Evolutionary conservation across 78 protist genomes (phyloP).

Genomic region (Dictyostelium purpureum): DNA sequence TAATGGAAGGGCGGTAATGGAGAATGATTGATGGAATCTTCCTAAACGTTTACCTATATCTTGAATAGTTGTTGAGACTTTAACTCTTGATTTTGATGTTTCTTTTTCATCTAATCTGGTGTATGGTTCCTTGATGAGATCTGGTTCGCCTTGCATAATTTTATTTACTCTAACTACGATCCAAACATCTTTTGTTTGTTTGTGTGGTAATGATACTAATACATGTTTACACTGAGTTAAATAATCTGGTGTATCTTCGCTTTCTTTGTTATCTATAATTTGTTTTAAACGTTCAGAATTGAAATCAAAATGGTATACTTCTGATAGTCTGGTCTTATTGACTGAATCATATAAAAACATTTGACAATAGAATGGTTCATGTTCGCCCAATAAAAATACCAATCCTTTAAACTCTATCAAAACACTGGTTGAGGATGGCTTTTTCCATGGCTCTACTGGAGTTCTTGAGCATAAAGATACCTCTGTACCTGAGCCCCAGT

Average conservation of each 20-base stretch:
- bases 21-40: constrained; percentile 27
- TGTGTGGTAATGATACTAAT: constrained; percentile 33
- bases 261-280: not conserved
- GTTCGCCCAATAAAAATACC: constrained; percentile 57
- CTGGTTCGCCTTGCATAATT: constrained; percentile 74
- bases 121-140: constrained; percentile 37
- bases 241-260: constrained; percentile 7
- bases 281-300: constrained; percentile 15
- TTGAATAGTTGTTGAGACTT: constrained; percentile 4
- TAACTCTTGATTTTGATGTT: constrained; percentile 17
- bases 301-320: constrained; percentile 61
- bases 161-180: constrained; percentile 35
- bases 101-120: constrained; percentile 43
- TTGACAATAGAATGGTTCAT: constrained; percentile 65
- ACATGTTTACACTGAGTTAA: constrained; percentile 53
- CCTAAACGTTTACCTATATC: constrained; percentile 57
- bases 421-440: not conserved
- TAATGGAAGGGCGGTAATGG: constrained; percentile 12
- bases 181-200: constrained; percentile 61
- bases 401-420: constrained; percentile 43
- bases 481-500: constrained; percentile 76
- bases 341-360: constrained; percentile 36
- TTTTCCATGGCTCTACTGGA: constrained; percentile 12
- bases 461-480: constrained; percentile 51
- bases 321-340: constrained; percentile 32